These are phyloP conservation scores for Enterocytospora artemiae DNA, from an alignment of 371 early-diverging fungal species.

Conservation along the genomic window DNA sequence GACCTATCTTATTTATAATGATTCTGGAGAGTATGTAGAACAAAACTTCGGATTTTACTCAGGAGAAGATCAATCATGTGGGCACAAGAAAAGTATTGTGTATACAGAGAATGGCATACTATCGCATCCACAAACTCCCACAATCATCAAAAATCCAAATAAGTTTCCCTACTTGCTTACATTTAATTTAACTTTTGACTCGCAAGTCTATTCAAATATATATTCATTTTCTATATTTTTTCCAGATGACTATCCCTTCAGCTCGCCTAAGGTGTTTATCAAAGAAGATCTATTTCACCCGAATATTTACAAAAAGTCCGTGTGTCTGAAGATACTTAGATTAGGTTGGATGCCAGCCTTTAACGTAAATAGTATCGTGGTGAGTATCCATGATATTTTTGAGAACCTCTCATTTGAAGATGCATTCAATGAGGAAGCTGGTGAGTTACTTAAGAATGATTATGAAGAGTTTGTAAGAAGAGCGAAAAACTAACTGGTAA, in stretches of 20 bases:
- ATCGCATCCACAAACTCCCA: too few species aligned
- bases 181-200: neutral
- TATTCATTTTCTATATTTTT: constrained; percentile 26
- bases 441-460: constrained; percentile 36
- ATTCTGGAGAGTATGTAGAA: too few species aligned
- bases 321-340: constrained; percentile 55
- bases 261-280: constrained; percentile 48
- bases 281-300: constrained; percentile 51
- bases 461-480: constrained; percentile 37
- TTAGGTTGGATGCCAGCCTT: constrained; percentile 48
- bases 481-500: too few species aligned
- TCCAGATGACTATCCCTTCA: constrained; percentile 54
- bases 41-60: too few species aligned
- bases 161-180: too few species aligned
- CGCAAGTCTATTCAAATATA: constrained; percentile 1
- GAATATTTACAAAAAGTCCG: constrained; percentile 43
- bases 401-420: constrained; percentile 41
- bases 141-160: too few species aligned
- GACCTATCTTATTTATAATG: too few species aligned
- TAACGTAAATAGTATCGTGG: constrained; percentile 45
- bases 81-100: too few species aligned
- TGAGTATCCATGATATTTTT: constrained; percentile 46
- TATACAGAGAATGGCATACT: too few species aligned
- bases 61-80: too few species aligned
- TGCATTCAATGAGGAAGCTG: constrained; percentile 53